Evolutionary conservation across 2,329 filamentous ascomycete species (phyloP).

Genomic region (Scedosporium aurantiacum): DNA sequence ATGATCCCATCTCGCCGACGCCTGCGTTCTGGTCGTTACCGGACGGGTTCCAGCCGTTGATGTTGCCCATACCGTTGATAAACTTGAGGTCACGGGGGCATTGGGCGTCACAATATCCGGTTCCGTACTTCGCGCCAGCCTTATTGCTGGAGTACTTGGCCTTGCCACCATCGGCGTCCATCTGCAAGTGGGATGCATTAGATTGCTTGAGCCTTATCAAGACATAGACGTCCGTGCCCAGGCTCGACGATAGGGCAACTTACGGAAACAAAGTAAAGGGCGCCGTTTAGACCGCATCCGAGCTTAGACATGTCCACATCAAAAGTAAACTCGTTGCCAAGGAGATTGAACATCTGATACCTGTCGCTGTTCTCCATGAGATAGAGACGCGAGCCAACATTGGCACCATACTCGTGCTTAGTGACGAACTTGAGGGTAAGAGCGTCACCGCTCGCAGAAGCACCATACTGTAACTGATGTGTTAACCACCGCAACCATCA

Average conservation of each 20-base stretch:
- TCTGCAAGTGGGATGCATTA: constrained; percentile 15
- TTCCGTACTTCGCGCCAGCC: constrained; percentile 48
- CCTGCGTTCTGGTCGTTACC: constrained; percentile 43
- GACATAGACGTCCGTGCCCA: neutral
- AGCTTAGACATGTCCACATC: constrained; percentile 60
- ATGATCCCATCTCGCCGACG: constrained; percentile 38
- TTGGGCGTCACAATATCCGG: constrained; percentile 42
- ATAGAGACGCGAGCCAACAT: constrained; percentile 41
- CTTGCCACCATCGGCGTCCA: constrained; percentile 47
- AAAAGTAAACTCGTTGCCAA: constrained; percentile 61
- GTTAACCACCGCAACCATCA: neutral
- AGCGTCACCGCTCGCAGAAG: constrained; percentile 31
- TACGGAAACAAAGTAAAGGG: constrained; percentile 49
- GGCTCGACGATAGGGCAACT: neutral
- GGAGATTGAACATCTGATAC: constrained; percentile 55
- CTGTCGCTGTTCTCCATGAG: constrained; percentile 49
- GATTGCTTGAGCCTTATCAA: neutral
- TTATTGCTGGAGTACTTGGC: constrained; percentile 38
- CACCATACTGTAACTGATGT: constrained; percentile 25
- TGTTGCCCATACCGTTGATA: constrained; percentile 43
- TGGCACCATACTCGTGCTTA: constrained; percentile 29
- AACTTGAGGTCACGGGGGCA: constrained; percentile 46
- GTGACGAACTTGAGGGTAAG: constrained; percentile 41
- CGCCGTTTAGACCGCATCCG: constrained; percentile 61
- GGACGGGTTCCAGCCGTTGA: constrained; percentile 40